Base-by-base conservation (phyloP, 2,329 filamentous ascomycete genomes). In the Acrocalymma vagum region DNA sequence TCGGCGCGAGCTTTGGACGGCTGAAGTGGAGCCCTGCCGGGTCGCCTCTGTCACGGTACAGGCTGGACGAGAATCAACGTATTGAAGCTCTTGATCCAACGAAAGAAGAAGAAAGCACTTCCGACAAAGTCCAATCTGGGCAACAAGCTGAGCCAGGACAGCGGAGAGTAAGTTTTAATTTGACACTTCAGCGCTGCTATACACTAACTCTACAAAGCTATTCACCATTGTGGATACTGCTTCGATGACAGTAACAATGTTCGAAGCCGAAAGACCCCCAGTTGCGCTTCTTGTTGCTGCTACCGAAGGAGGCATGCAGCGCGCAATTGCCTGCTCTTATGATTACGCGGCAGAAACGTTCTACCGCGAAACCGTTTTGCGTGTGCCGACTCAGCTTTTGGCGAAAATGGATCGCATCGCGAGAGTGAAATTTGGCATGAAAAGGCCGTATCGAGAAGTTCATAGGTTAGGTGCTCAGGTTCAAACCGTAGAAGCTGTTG, bases 301-400 rank as follows among this genome's bases (percentile, higher is more conserved):
- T 8, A 38, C 48, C 3, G 74, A 75, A 44, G 70, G 69, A 3
- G 72, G 72, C 2, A 70, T 73, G 68, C 70, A 74, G 33, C 60
- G 74, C 3, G 71, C 69, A 1, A 37, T 77, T 4, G 48, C 70
- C 10, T 74, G 72, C 48, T 73, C 69, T 0, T 76, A 74, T 38
- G 70, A 76, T 43, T 70, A 64, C 64, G 63, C 55, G 3, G 65
- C 60, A 3, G 48, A 57, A 10, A 72, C 67, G 1, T 40, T 73
- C 16, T 70, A 67, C 34, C 56, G 67, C 0, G 73, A 76, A 48
- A 71, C 66, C 2, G 73, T 75, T 3, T 40, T 76, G 17, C 50
- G 73, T 4, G 58, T 76, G 40, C 63, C 70, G 16, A 70, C 72
- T 0, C 38, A 49, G 15, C 57, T 63, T 7, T 45, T 64, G 13